Conservation (phyloP, 2,329 filamentous ascomycete species). For the Nakataea oryzae region DNA sequence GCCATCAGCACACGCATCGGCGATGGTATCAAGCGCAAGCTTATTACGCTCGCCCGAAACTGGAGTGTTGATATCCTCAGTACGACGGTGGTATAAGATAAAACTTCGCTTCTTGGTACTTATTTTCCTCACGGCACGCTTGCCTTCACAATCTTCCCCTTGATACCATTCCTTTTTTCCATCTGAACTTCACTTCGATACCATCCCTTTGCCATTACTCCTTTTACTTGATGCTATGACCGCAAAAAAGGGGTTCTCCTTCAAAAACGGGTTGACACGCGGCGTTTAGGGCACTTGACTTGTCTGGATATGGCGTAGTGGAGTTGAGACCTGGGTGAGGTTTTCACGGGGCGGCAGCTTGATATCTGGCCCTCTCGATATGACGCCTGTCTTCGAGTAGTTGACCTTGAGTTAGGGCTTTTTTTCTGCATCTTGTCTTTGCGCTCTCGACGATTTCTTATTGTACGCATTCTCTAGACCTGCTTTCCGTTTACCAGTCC, state of each 20-base stretch:
- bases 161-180: background rate
- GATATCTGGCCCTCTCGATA: background rate
- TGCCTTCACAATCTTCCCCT: background rate
- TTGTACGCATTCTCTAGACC: no score
- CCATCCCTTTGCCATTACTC: background rate
- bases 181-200: background rate
- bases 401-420: background rate
- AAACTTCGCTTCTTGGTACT: background rate
- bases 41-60: constrained; percentile 23
- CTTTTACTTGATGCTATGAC: background rate
- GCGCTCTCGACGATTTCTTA: no score
- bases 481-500: no score
- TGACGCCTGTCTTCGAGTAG: background rate
- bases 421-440: background rate
- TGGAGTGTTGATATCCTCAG: constrained; percentile 24
- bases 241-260: background rate
- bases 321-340: background rate
- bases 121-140: background rate
- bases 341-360: no score
- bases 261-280: background rate
- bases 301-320: background rate
- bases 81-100: constrained; percentile 1
- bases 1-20: constrained; percentile 30
- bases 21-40: constrained; percentile 34
- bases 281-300: background rate